phyloP scores from a whole-genome alignment of 179 eudicot species.

The Dionaea muscipula region DNA sequence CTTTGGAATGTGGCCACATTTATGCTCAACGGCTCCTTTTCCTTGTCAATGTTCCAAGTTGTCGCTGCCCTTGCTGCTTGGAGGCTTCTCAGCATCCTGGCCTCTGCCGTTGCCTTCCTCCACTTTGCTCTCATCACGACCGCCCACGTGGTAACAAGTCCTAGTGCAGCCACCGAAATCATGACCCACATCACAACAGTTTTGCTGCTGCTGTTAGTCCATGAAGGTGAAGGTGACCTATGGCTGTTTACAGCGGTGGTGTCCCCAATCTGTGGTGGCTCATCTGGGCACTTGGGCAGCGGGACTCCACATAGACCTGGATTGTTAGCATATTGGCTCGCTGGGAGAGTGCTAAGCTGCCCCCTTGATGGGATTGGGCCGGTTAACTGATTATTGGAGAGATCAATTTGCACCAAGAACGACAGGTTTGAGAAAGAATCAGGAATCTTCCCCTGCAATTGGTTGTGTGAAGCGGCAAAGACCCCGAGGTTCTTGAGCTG shows the following conservation, averaged over 20 bases:
- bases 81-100: slow-evolving; percentile 57
- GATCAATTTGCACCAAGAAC: slow-evolving; percentile 86
- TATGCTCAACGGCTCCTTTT: slow-evolving; percentile 88
- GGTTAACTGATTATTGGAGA: slow-evolving; percentile 72
- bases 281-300: slow-evolving; percentile 43
- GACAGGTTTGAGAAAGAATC: slow-evolving; percentile 82
- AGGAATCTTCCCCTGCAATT: slow-evolving; percentile 79
- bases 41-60: slow-evolving; percentile 91
- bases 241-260: slow-evolving; percentile 9
- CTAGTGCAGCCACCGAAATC: slow-evolving; percentile 52
- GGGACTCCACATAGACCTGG: slow-evolving; percentile 96
- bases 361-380: slow-evolving; percentile 83
- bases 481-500: slow-evolving; percentile 81
- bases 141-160: slow-evolving; percentile 63
- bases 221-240: slow-evolving; percentile 33
- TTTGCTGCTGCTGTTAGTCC: slow-evolving; percentile 39
- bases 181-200: slow-evolving; percentile 47
- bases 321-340: slow-evolving; percentile 74
- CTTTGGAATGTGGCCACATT: slow-evolving; percentile 94
- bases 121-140: slow-evolving; percentile 54
- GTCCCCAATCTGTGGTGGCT: slow-evolving; percentile 12
- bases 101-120: slow-evolving; percentile 47
- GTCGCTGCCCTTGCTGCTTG: slow-evolving; percentile 70
- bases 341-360: slow-evolving; percentile 91
- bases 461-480: slow-evolving; percentile 80